These are phyloP conservation scores for Fraxinus nigra DNA, from an alignment of 305 asterid genomes.

Conservation along the genomic window DNA sequence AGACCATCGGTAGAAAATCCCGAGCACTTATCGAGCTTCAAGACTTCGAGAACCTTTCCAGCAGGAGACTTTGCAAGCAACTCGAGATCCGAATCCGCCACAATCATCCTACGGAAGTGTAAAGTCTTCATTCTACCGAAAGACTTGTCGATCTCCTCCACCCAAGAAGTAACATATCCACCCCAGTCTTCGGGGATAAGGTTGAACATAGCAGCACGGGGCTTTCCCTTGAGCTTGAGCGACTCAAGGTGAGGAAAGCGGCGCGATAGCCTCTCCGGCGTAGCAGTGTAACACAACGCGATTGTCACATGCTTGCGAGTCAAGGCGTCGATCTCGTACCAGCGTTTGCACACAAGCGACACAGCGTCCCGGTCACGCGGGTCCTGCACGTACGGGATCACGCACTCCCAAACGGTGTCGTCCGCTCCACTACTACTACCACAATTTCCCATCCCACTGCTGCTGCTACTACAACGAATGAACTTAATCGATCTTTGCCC, in stretches of 20 bases:
- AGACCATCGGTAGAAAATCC: constrained; percentile 75
- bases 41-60: constrained; percentile 51
- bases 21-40: constrained; percentile 82
- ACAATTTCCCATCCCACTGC: background rate
- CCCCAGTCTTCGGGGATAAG: constrained; percentile 96
- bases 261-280: constrained; percentile 49
- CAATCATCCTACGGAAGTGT: constrained; percentile 89
- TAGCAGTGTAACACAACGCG: constrained; percentile 79
- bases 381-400: constrained; percentile 73
- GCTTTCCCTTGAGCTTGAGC: constrained; percentile 87
- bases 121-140: constrained; percentile 53
- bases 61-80: constrained; percentile 38
- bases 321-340: constrained; percentile 74
- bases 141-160: constrained; percentile 47
- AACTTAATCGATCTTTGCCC: background rate
- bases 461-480: background rate
- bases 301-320: constrained; percentile 88
- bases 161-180: constrained; percentile 80
- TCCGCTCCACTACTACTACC: constrained; percentile 15
- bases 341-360: constrained; percentile 58
- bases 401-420: constrained; percentile 79
- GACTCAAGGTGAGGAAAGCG: constrained; percentile 83
- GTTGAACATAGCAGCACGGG: constrained; percentile 96
- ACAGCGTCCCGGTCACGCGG: constrained; percentile 70
- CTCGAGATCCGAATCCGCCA: constrained; percentile 75